A percentile compares a stretch with the other conserved stretches of the same genome.
phyloP scores from a whole-genome alignment of 2,329 filamentous ascomycete genomes.

The Verticillium albo-atrum region DNA sequence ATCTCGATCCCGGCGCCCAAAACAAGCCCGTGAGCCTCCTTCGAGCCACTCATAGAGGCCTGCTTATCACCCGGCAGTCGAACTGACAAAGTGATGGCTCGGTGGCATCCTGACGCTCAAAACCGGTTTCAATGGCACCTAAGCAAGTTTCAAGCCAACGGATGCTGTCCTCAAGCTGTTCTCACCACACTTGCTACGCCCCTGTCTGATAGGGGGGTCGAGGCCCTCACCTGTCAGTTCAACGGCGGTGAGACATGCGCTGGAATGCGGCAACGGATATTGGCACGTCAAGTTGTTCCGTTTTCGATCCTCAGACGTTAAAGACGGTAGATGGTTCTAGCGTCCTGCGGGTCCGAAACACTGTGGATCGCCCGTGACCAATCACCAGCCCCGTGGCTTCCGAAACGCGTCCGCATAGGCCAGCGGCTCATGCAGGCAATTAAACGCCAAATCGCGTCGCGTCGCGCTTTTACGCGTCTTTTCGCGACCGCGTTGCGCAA shows the following conservation, averaged over 20 bases:
- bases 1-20: too few species aligned
- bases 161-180: neutral
- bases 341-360: neutral
- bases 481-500: neutral
- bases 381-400: neutral
- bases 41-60: too few species aligned
- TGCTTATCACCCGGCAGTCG: too few species aligned
- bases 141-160: too few species aligned
- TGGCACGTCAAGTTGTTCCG: neutral
- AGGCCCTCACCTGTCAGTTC: neutral
- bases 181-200: neutral
- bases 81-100: too few species aligned
- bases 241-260: neutral
- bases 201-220: too few species aligned
- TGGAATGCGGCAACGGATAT: neutral
- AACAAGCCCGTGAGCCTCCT: too few species aligned
- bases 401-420: neutral
- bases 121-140: too few species aligned
- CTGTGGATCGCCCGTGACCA: neutral
- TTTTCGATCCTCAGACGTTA: neutral
- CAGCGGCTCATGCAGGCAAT: neutral
- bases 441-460: neutral
- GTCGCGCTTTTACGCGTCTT: neutral
- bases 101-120: too few species aligned
- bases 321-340: neutral